Base-by-base conservation (phyloP, 306 rosid species). In the Pachyrhizus erosus region DNA sequence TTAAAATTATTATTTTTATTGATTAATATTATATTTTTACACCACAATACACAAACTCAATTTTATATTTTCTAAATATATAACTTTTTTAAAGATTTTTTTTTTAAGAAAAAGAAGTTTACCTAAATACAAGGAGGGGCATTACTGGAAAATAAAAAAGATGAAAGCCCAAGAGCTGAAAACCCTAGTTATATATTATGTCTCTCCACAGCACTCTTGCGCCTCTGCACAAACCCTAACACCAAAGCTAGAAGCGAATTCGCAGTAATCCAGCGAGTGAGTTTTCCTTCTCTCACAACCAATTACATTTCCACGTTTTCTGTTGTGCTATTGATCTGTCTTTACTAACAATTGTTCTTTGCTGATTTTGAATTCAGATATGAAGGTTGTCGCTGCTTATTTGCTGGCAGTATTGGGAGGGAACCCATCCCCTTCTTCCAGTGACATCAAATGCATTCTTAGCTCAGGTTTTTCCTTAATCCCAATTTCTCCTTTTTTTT, bases 381-480 rank as follows among this genome's bases (percentile, higher is more conserved):
- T 91, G 97, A 92, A 92, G 94, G 83, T 92, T 4, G 66, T 92
- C 72, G 92, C 91, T 2, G 92, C 97, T 0, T 92, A 90, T 70
- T 88, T 91, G 89, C 76, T 92, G 29, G 93, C 97, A 27, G 93
- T 92, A 11, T 91, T 92, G 90, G 97, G 97, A 52, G 97, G 97
- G 40, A 92, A 90, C 79, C 24, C 84, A 12, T 0, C 62, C 76
- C 97, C 97, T 40, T 58, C 87, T 15, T 65, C 94, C 11, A 83
- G 9, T 7, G 91, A 92, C 73, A 39, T 92, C 83, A 91, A 89
- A 78, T 1, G 39, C n/a, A 91, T 92, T 33, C 94, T 92, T 0
- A 39, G 58, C 26, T 80, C 94, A 71, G 94, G 97, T 92, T 0
- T 9, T 0, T 12, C 18, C n/a, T 40, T 21, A 1, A 12, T 20